Evolutionary conservation across 345 rosid genomes (phyloP).

Genomic region (Hibiscus tridactylites): DNA sequence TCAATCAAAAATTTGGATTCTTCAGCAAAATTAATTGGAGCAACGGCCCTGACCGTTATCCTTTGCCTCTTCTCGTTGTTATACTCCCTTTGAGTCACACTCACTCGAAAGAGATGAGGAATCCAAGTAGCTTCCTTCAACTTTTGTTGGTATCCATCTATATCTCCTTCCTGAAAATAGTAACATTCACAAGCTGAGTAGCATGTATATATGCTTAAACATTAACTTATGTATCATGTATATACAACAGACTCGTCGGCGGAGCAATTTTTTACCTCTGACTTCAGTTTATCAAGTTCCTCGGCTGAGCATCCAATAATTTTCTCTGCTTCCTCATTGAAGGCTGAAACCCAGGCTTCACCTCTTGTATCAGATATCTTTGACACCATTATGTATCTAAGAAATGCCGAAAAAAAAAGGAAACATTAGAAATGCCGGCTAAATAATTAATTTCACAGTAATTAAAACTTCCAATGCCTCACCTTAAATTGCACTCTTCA

Average conservation of each 20-base stretch:
- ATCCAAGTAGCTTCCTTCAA: constrained; percentile 31
- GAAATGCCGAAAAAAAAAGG: not conserved
- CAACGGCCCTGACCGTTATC: constrained; percentile 57
- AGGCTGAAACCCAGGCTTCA: constrained; percentile 69
- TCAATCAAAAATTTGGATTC: constrained; percentile 64
- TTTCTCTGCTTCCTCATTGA: constrained; percentile 72
- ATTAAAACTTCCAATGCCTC: not conserved
- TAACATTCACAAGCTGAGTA: not conserved
- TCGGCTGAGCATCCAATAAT: constrained; percentile 75
- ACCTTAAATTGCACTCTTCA: constrained; percentile 71
- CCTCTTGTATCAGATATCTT: constrained; percentile 69
- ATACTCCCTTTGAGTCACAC: constrained; percentile 69
- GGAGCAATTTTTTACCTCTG: constrained; percentile 36
- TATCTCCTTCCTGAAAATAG: constrained; percentile 43
- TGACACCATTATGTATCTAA: constrained; percentile 66
- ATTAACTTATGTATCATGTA: not conserved
- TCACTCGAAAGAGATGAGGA: constrained; percentile 59
- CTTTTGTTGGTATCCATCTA: constrained; percentile 40
- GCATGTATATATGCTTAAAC: not conserved
- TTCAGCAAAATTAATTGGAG: constrained; percentile 69
- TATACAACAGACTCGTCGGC: not conserved
- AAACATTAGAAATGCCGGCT: not conserved
- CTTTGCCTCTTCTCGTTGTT: constrained; percentile 81
- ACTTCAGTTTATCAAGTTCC: constrained; percentile 62
- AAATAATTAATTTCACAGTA: not conserved